Base-by-base conservation (phyloP, 768 basidiomycete genomes). In the Pholiota microspora region DNA sequence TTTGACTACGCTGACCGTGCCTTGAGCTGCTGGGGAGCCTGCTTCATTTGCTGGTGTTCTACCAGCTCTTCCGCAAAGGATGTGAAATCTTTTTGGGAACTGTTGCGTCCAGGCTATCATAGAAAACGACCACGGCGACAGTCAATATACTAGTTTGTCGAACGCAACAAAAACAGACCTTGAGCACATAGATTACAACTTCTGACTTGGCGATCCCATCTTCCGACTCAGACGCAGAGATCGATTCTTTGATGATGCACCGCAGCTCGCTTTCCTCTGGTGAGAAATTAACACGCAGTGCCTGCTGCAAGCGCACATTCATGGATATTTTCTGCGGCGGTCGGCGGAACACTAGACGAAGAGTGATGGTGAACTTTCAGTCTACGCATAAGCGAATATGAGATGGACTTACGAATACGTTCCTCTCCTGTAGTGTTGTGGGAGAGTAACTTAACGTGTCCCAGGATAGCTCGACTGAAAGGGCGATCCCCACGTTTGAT, bases 301-400 rank as follows among this genome's bases (percentile, higher is more conserved):
- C 67, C 7, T 82, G 72, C 40, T 72, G 72, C 48, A 89, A 63
- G 21, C 79, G 78, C 38, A 85, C 71, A 62, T 86, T 87, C 83
- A 87, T 83, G 0, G 85, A 81, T 0, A 87, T 82, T 61, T 88
- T 82, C 75, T 83, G 82, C 25, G 88, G 67, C 0, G 85, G 86
- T 58, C 88, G 86, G 4, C 86, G 82, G 69, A 89, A 87, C 12
- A 88, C 86, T 86, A 23, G 9, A 18, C 12, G 29, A 6, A 31
- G 6, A 31, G 6, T 12, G 29, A 31, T 31, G 29, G 12, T 6
- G 29, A 31, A 31, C 12, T 31, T 6, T 31, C 12, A 6, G 12
- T 31, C 29, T 6, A 31, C 12, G 45, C 27, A 23, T 44, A 38
- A 32, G 23, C 15, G 8, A 24, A 42, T 45, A 44, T 35, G 38